phyloP scores from a whole-genome alignment of 2,329 filamentous ascomycete genomes.

The Neopestalotiopsis sp. region DNA sequence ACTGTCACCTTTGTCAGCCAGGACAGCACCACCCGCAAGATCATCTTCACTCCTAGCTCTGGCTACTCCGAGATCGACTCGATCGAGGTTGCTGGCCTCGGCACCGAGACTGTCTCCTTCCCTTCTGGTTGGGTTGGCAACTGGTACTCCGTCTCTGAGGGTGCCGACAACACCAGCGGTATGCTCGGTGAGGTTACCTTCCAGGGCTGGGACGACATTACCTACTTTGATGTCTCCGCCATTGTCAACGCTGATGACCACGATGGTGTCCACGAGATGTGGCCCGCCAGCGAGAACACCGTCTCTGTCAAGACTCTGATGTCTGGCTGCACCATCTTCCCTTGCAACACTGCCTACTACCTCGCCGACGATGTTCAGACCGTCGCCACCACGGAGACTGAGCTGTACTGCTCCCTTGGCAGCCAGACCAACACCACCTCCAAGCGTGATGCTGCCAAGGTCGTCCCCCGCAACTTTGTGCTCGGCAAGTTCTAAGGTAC shows the following conservation, averaged over 20 bases:
- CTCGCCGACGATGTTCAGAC: slow-evolving; percentile 60
- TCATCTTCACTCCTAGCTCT: slow-evolving; percentile 56
- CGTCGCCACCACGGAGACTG: slow-evolving; percentile 52
- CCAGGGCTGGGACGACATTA: slow-evolving; percentile 52
- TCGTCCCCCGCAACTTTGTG: slow-evolving; percentile 40
- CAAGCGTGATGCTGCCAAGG: slow-evolving; percentile 29
- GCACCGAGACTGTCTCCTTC: slow-evolving; percentile 48
- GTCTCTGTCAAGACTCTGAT: slow-evolving; percentile 37
- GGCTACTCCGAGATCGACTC: slow-evolving; percentile 42
- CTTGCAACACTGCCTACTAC: slow-evolving; percentile 61
- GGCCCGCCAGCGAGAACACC: slow-evolving; percentile 42
- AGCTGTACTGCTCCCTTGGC: slow-evolving; percentile 59
- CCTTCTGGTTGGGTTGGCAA: slow-evolving; percentile 54
- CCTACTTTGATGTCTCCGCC: slow-evolving; percentile 65
- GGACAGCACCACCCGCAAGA: slow-evolving; percentile 54
- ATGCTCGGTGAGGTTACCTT: slow-evolving; percentile 61
- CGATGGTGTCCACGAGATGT: slow-evolving; percentile 61
- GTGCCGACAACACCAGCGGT: slow-evolving; percentile 46
- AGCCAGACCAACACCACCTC: slow-evolving; percentile 30
- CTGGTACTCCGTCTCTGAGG: slow-evolving; percentile 55
- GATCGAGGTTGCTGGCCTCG: slow-evolving; percentile 45
- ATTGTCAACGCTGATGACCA: slow-evolving; percentile 58
- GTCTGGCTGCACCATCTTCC: slow-evolving; percentile 58
- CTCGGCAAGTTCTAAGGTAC: slow-evolving; percentile 38
- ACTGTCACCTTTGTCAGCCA: slow-evolving; percentile 64